These are phyloP conservation scores for Monilinia vaccinii-corymbosi DNA, from an alignment of 2,329 filamentous ascomycete genomes.

Conservation along the genomic window DNA sequence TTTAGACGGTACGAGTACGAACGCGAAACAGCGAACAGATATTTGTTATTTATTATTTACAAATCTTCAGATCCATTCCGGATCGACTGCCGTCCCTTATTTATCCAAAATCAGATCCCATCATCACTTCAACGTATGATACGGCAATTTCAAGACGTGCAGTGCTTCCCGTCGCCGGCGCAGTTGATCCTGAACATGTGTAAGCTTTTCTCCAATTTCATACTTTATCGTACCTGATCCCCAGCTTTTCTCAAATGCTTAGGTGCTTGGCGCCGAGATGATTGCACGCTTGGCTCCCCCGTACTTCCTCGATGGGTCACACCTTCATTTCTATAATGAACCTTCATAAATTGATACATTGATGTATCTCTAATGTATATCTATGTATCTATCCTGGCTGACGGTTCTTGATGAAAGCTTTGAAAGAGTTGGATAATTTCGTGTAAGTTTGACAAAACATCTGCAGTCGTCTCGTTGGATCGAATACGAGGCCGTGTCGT, in stretches of 20 bases:
- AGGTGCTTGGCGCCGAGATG: slow-evolving; percentile 15
- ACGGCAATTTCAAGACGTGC: too few relatives aligned
- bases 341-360: too few relatives aligned
- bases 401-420: slow-evolving; percentile 15
- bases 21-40: too few relatives aligned
- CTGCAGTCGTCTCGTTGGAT: neutral
- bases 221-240: neutral
- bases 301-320: neutral
- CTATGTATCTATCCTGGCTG: neutral
- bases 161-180: too few relatives aligned
- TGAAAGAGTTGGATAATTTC: slow-evolving; percentile 23
- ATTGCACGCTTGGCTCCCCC: slow-evolving; percentile 11
- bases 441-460: slow-evolving; percentile 20
- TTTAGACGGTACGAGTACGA: too few relatives aligned
- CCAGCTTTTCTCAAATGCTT: neutral
- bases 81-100: too few relatives aligned
- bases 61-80: too few relatives aligned
- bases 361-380: slow-evolving; percentile 10
- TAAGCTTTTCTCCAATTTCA: neutral
- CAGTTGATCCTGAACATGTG: slow-evolving; percentile 9
- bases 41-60: too few relatives aligned
- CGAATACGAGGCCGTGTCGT: neutral
- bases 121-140: too few relatives aligned
- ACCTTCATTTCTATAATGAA: slow-evolving; percentile 1
- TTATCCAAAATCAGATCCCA: too few relatives aligned